Evolutionary conservation across 129 eudicot species (phyloP).

Genomic region (Helianthus tuberosus): DNA sequence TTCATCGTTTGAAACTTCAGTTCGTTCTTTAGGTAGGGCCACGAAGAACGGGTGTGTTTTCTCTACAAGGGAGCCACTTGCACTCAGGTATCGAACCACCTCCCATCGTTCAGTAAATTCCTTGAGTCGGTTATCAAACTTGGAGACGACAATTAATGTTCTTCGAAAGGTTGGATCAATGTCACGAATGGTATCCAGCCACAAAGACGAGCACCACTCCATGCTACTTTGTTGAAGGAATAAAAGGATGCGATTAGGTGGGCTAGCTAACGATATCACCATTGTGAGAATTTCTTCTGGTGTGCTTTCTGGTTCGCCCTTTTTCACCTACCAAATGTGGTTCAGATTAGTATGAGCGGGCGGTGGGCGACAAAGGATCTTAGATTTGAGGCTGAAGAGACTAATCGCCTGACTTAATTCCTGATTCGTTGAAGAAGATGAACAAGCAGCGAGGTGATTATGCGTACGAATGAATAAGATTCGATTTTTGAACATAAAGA

Average conservation of each 20-base stretch:
- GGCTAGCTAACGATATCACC: slow-evolving; percentile 95
- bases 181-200: slow-evolving; percentile 90
- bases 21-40: slow-evolving; percentile 90
- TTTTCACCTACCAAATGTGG: slow-evolving; percentile 63
- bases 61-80: slow-evolving; percentile 94
- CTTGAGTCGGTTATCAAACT: slow-evolving; percentile 96
- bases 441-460: too few species aligned
- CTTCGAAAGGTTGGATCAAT: slow-evolving; percentile 89
- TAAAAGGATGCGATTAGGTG: slow-evolving; percentile 86
- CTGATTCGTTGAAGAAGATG: too few species aligned
- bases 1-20: slow-evolving; percentile 79
- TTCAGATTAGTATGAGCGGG: slow-evolving; percentile 8
- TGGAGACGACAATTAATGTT: slow-evolving; percentile 87
- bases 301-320: slow-evolving; percentile 94
- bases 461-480: too few species aligned
- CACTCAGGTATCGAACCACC: slow-evolving; percentile 93
- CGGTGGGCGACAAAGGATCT: too few species aligned
- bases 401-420: too few species aligned
- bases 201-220: slow-evolving; percentile 98
- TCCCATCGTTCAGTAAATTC: slow-evolving; percentile 93
- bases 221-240: slow-evolving; percentile 98
- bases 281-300: slow-evolving; percentile 91
- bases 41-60: slow-evolving; percentile 80
- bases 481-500: too few species aligned
- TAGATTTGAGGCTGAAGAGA: too few species aligned